These are phyloP conservation scores for Phytophthora megakarya DNA, from an alignment of 352 stramenopile genomes.

Conservation along the genomic window DNA sequence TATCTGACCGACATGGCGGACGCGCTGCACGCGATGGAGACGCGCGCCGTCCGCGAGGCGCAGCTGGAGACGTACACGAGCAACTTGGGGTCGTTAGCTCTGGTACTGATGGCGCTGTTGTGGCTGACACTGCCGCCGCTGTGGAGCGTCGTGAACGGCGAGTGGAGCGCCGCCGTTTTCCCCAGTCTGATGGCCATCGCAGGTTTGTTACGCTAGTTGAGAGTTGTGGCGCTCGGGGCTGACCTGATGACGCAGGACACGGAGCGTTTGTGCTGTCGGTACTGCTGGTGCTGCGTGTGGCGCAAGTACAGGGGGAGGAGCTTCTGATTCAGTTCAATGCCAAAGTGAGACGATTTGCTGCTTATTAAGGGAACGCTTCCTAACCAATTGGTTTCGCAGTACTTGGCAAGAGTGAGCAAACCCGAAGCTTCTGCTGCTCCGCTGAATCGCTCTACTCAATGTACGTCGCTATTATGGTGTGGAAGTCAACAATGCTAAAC, in stretches of 20 bases:
- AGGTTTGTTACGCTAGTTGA: slow-evolving; percentile 26
- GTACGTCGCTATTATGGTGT: slow-evolving; percentile 25
- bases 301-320: slow-evolving; percentile 66
- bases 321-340: slow-evolving; percentile 64
- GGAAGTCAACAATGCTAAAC: neutral
- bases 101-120: slow-evolving; percentile 47
- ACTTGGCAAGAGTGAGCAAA: slow-evolving; percentile 38
- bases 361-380: neutral
- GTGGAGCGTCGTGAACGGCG: slow-evolving; percentile 75
- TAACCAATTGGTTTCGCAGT: slow-evolving; percentile 29
- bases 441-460: slow-evolving; percentile 40
- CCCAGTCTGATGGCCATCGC: slow-evolving; percentile 61
- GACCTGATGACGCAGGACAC: slow-evolving; percentile 38
- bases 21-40: slow-evolving; percentile 64
- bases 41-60: slow-evolving; percentile 66
- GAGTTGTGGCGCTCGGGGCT: neutral
- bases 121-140: slow-evolving; percentile 63
- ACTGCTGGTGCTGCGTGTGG: slow-evolving; percentile 63
- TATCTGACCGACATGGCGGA: slow-evolving; percentile 27
- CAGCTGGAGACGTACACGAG: slow-evolving; percentile 65
- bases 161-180: slow-evolving; percentile 63
- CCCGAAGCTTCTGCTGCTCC: slow-evolving; percentile 17
- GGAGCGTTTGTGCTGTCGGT: slow-evolving; percentile 56
- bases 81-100: slow-evolving; percentile 49
- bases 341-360: slow-evolving; percentile 43